Base-by-base conservation (phyloP, 2,329 filamentous ascomycete species). In the Xylaria sp. region DNA sequence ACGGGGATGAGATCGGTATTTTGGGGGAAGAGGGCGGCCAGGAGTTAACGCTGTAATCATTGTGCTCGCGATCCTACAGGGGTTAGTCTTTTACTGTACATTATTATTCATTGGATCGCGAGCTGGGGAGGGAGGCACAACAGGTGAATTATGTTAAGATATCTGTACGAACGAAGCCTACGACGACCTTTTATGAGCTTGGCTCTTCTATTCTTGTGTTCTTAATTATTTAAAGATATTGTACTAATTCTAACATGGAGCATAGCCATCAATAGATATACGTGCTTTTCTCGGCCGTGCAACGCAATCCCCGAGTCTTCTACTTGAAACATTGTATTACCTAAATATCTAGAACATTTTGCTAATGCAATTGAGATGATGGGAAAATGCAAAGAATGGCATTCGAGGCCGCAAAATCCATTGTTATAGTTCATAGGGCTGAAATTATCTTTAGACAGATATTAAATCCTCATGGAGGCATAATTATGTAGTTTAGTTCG, bases 141-240 rank as follows among this genome's bases (percentile, higher is more conserved):
- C 41, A 55, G 28, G 45, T 36, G 12, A n/a, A 46, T 15, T 15
- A 32, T 55, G 60, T 41, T 48, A 20, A 67, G 45, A 63, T 65
- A 63, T 43, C 55, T 68, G 65, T 65, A 63, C 46, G 59, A 63
- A 67, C 53, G 34, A 65, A 61, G 25, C 48, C 41, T 63, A 66
- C 18, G 39, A 68, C n/a, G 13, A 63, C 30, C 15, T 18, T 48
- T 52, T 46, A 63, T 41, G 56, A 72, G 23, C 32, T 32, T 55
- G 66, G 30, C 63, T 58, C 34, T 56, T 18, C 34, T 41, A 18
- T 43, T 55, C 30, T 58, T 13, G 8, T 59, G 46, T 59, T 25
- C 28, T 15, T 45, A 34, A 8, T 30, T 9, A 55, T 34, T 55
- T 20, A 23, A 53, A 32, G 12, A 12, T 30, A 58, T 12, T 45